phyloP scores from a whole-genome alignment of 768 basidiomycete genomes.

The Multifurca ochricompacta region DNA sequence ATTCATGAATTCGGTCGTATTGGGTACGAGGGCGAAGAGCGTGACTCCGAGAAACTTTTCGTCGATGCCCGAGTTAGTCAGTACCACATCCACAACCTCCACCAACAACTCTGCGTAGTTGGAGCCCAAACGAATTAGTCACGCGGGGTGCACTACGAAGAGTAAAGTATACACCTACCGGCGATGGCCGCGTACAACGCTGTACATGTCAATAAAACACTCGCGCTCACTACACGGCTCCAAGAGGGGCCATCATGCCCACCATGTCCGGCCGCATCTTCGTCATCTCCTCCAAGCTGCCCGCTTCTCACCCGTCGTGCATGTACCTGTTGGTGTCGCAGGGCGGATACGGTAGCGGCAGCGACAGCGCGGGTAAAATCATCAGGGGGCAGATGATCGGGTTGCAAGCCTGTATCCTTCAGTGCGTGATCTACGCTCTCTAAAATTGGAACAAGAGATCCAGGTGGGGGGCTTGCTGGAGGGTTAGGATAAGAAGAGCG shows the following conservation, averaged over 20 bases:
- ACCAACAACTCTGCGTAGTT: constrained; percentile 70
- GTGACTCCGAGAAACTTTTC: constrained; percentile 98
- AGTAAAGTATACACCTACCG: constrained; percentile 44
- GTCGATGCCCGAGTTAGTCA: constrained; percentile 85
- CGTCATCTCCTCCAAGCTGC: constrained; percentile 32
- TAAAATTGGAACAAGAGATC: constrained; percentile 52
- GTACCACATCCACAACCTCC: constrained; percentile 90
- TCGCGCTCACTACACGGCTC: constrained; percentile 86
- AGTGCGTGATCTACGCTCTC: constrained; percentile 76
- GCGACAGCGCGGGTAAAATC: constrained; percentile 93
- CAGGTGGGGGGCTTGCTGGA: constrained; percentile 26
- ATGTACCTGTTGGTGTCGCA: constrained; percentile 70
- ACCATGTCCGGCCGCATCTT: constrained; percentile 51
- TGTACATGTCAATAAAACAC: constrained; percentile 83
- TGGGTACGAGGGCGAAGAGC: constrained; percentile 94
- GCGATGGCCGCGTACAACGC: constrained; percentile 92
- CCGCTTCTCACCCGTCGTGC: constrained; percentile 40
- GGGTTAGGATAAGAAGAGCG: constrained; percentile 51
- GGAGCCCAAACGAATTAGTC: neutral
- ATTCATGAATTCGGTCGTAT: constrained; percentile 99
- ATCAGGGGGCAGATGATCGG: constrained; percentile 60
- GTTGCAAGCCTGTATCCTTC: constrained; percentile 45
- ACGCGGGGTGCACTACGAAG: neutral
- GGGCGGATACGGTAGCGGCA: constrained; percentile 85
- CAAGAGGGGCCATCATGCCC: constrained; percentile 96